These are phyloP conservation scores for Eucalyptus albens DNA, from an alignment of 345 rosid genomes.

Conservation along the genomic window DNA sequence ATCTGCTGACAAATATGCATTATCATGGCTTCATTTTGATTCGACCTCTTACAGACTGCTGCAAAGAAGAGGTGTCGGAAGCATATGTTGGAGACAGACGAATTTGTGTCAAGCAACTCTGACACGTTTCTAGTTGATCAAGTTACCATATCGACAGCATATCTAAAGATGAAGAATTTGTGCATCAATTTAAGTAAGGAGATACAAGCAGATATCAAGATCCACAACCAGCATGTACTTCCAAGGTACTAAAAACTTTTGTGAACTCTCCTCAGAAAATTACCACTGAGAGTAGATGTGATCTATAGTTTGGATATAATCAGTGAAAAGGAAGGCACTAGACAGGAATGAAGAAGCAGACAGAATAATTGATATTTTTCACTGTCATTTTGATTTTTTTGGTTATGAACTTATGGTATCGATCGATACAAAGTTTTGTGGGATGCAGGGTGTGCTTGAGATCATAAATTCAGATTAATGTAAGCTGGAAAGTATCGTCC, in stretches of 20 bases:
- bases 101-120: slow-evolving; percentile 54
- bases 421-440: neutral
- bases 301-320: neutral
- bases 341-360: neutral
- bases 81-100: slow-evolving; percentile 87
- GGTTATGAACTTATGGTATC: neutral
- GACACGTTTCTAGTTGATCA: slow-evolving; percentile 66
- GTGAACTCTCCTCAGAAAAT: neutral
- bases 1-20: neutral
- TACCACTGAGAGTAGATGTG: neutral
- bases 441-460: neutral
- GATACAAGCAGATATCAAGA: slow-evolving; percentile 70
- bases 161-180: slow-evolving; percentile 71
- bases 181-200: slow-evolving; percentile 55
- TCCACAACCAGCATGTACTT: slow-evolving; percentile 76
- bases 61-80: slow-evolving; percentile 73
- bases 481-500: neutral
- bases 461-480: neutral
- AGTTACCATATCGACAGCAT: slow-evolving; percentile 69
- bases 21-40: neutral
- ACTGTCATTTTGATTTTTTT: neutral
- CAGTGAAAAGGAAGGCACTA: neutral
- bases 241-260: slow-evolving; percentile 47
- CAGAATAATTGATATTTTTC: neutral
- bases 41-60: slow-evolving; percentile 35